These are phyloP conservation scores for Penicillium goetzii DNA, from an alignment of 495 filamentous ascomycete genomes.

Conservation along the genomic window DNA sequence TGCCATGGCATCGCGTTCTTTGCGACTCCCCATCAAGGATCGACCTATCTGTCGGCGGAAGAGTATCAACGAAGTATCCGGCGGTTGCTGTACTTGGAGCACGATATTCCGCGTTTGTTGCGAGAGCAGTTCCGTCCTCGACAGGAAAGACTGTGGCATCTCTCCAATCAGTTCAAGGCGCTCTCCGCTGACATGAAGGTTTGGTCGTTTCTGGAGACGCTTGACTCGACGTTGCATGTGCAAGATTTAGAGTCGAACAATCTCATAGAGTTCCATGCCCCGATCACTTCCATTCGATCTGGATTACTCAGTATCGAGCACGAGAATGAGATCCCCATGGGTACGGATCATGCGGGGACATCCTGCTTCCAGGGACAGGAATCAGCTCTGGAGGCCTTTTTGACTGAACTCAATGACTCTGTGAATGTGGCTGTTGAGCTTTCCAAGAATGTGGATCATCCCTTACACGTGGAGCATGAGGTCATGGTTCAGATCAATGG, in stretches of 20 bases:
- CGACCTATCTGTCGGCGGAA: constrained; percentile 63
- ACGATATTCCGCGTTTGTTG: constrained; percentile 53
- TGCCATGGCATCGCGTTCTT: constrained; percentile 65
- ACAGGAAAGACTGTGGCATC: constrained; percentile 48
- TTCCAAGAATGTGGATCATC: constrained; percentile 41
- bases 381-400: constrained; percentile 51
- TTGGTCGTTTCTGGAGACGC: constrained; percentile 69
- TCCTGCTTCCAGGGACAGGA: constrained; percentile 61
- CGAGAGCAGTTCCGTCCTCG: constrained; percentile 54
- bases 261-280: constrained; percentile 51
- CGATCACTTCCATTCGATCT: constrained; percentile 65
- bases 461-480: constrained; percentile 50
- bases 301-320: constrained; percentile 57
- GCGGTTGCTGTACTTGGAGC: constrained; percentile 57
- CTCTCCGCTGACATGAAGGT: constrained; percentile 65
- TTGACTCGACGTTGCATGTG: constrained; percentile 61
- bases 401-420: constrained; percentile 51
- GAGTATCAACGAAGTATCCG: constrained; percentile 59
- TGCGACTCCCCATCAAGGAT: constrained; percentile 66
- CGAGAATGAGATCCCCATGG: constrained; percentile 59
- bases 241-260: constrained; percentile 37
- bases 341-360: constrained; percentile 60
- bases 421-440: constrained; percentile 49
- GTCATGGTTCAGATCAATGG: constrained; percentile 64
- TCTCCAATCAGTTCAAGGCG: constrained; percentile 61